phyloP scores from a whole-genome alignment of 2,329 filamentous ascomycete genomes.

The Lasiodiplodia hormozganensis region DNA sequence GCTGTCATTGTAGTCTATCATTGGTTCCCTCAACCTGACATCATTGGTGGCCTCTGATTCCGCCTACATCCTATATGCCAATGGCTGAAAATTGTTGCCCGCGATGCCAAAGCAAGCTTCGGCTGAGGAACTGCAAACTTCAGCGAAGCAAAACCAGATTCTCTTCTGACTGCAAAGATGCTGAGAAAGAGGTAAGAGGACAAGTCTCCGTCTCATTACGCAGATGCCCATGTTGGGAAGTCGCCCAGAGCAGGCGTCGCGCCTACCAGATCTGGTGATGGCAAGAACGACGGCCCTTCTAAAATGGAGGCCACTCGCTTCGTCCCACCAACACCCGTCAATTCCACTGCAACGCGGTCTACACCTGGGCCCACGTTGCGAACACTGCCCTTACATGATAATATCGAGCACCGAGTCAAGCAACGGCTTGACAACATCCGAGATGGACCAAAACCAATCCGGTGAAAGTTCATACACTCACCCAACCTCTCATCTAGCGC shows the following conservation, averaged over 20 bases:
- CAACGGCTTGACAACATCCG: not conserved
- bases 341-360: not conserved
- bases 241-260: not conserved
- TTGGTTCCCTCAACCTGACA: not conserved
- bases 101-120: conserved; percentile 1
- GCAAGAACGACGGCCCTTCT: not conserved
- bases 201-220: not conserved
- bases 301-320: not conserved
- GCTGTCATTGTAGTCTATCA: too few species aligned
- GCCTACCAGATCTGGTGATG: not conserved
- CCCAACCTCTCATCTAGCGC: not conserved
- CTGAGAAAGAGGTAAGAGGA: not conserved
- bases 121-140: not conserved
- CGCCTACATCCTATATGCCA: not conserved
- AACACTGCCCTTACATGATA: too few species aligned
- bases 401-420: not conserved
- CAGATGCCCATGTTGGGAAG: not conserved
- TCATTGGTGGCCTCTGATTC: not conserved
- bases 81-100: not conserved
- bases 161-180: not conserved
- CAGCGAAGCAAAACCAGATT: not conserved
- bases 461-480: not conserved
- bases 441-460: not conserved
- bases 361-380: too few species aligned
- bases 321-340: not conserved